Percentiles rank a stretch among this genome's conserved stretches.
These are phyloP conservation scores for Bruguiera sexangula DNA, from an alignment of 345 rosid species.

Conservation along the genomic window DNA sequence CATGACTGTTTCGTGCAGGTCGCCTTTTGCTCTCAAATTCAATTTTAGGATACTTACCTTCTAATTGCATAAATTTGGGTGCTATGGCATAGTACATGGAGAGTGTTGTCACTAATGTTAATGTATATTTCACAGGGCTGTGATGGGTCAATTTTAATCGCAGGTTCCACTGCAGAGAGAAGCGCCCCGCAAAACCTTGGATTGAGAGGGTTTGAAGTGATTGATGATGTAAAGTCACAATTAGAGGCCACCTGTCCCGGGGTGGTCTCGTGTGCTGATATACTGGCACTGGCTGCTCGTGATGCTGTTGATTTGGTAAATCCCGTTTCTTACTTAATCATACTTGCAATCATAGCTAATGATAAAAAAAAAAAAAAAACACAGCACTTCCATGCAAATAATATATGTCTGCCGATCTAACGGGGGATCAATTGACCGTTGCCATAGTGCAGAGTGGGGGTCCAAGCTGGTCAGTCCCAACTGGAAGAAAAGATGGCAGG, in stretches of 20 bases:
- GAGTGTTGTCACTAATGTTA: background rate
- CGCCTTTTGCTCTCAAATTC: background rate
- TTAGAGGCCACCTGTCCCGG: constrained; percentile 37
- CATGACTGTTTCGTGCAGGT: constrained; percentile 81
- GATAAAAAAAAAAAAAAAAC: background rate
- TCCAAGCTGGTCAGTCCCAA: constrained; percentile 69
- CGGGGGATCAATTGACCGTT: background rate
- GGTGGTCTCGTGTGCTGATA: constrained; percentile 43
- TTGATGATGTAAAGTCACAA: constrained; percentile 38
- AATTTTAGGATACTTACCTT: background rate
- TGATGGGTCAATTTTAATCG: constrained; percentile 35
- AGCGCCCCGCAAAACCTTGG: constrained; percentile 32
- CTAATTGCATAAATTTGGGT: background rate
- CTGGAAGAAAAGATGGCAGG: constrained; percentile 74
- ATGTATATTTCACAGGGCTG: constrained; percentile 26
- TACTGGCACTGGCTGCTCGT: constrained; percentile 41
- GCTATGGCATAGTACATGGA: background rate
- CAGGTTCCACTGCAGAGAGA: constrained; percentile 32
- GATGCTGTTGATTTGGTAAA: constrained; percentile 38
- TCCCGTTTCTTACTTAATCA: background rate
- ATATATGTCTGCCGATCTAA: too few relatives aligned
- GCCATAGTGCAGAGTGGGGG: constrained; percentile 45
- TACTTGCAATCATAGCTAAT: background rate
- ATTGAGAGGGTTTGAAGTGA: constrained; percentile 35
- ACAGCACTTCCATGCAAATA: too few relatives aligned